Base-by-base conservation (phyloP, 768 basidiomycete genomes). In the Russula vinacea region DNA sequence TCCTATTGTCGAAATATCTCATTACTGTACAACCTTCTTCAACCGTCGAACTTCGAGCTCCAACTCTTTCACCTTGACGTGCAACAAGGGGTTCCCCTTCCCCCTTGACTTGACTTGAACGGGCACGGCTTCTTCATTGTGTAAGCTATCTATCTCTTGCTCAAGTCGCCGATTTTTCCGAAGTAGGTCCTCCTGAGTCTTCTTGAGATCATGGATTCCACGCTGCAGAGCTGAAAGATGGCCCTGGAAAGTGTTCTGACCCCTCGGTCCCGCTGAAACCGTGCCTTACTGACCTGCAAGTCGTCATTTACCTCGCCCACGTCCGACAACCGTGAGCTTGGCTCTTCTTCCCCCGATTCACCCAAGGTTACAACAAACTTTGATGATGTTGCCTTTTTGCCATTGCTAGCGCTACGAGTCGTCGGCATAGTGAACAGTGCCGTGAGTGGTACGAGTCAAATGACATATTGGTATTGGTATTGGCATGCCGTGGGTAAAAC, bases 11-110 rank as follows among this genome's bases (percentile, higher is more conserved):
- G 11, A 52, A 40, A 47, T 17, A n/a, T 42, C 32, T 56, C 64
- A n/a, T 45, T 39, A 74, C n/a, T n/a, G n/a, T n/a, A n/a, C n/a
- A n/a, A n/a, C 74, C 69, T 70, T 71, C 62, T 76, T 70, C 40
- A 75, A 52, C 13, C 60, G 61, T n/a, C 49, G 56, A 1, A 74
- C 69, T 51, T 71, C 66, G 10, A 49, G 60, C 55, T 69, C 66
- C 52, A 75, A 64, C 22, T 47, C 56, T 13, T 60, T 56, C 3
- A 75, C 64, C 45, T 70, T 69, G 45, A 56, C 58, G 39, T 70
- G 67, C 11, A 73, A 54, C 44, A 62, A 35, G 10, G 62, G 13
- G 2, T 55, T 58, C 6, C 39, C 69, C 54, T 24, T 65, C n/a
- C 24, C 24, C 40, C 55, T 22, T 45, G 64, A 60, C 53, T 56